Evolutionary conservation across 2,329 filamentous ascomycete species (phyloP).

Genomic region (Aspergillus ruber): DNA sequence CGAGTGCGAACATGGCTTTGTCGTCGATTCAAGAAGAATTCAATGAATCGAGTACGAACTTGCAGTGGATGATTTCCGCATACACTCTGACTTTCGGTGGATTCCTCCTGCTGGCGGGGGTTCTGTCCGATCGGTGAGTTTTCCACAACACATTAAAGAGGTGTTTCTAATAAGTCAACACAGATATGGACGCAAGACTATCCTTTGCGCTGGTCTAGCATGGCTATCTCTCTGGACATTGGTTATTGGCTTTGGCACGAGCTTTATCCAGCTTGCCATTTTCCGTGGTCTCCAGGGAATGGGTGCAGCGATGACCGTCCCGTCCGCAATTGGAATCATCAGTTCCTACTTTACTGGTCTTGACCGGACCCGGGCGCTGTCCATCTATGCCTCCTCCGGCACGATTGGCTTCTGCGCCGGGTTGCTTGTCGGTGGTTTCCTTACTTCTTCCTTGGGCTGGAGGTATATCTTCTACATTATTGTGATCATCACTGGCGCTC

Average conservation of each 20-base stretch:
- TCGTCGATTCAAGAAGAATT: conserved; percentile 37
- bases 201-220: conserved; percentile 33
- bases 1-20: conserved; percentile 36
- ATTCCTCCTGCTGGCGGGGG: conserved; percentile 27
- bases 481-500: conserved; percentile 25
- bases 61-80: conserved; percentile 39
- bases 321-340: conserved; percentile 44
- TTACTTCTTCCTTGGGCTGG: conserved; percentile 35
- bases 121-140: conserved; percentile 27
- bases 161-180: conserved; percentile 2
- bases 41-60: conserved; percentile 23
- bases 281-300: conserved; percentile 43
- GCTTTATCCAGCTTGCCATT: conserved; percentile 33
- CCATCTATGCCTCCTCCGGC: conserved; percentile 35
- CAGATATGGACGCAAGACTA: conserved; percentile 33
- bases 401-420: conserved; percentile 37
- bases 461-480: conserved; percentile 35
- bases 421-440: conserved; percentile 34
- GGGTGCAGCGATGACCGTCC: conserved; percentile 43
- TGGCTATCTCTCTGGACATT: conserved; percentile 32
- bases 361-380: conserved; percentile 33
- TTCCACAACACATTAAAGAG: neutral
- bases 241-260: conserved; percentile 34
- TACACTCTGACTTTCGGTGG: conserved; percentile 38
- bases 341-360: conserved; percentile 35